Evolutionary conservation across 1,284 basidiomycete species (phyloP).

Genomic region (Ceratobasidium sp.): DNA sequence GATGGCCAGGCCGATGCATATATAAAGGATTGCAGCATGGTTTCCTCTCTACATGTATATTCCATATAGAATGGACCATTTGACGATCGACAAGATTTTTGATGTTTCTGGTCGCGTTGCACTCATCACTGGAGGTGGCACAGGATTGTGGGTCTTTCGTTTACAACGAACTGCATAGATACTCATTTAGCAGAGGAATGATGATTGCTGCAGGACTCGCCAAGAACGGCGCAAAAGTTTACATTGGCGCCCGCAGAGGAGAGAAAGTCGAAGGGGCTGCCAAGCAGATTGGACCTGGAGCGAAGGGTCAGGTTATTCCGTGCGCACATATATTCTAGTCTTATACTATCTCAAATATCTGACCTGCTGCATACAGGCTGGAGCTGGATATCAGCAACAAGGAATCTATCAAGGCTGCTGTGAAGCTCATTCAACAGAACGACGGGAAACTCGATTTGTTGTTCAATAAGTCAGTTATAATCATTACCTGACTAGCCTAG

Average conservation of each 20-base stretch:
- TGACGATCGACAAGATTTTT: neutral
- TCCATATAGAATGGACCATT: neutral
- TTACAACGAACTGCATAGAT: neutral
- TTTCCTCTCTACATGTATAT: no score
- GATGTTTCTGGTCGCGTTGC: constrained; percentile 24
- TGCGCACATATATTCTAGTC: constrained; percentile 54
- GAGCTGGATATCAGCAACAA: constrained; percentile 74
- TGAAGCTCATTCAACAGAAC: constrained; percentile 58
- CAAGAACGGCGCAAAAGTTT: constrained; percentile 81
- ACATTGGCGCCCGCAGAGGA: constrained; percentile 72
- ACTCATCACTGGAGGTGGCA: constrained; percentile 36
- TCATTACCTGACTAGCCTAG: no score
- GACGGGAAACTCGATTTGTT: constrained; percentile 79
- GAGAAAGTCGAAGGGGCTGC: constrained; percentile 66
- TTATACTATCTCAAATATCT: no score
- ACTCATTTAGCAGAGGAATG: constrained; percentile 52
- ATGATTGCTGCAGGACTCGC: constrained; percentile 79
- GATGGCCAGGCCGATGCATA: no score
- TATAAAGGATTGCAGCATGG: no score
- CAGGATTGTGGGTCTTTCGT: constrained; percentile 33
- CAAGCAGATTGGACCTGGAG: constrained; percentile 42
- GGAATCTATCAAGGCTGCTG: constrained; percentile 65
- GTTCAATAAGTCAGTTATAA: constrained; percentile 80
- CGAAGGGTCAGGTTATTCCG: constrained; percentile 60
- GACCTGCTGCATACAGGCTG: constrained; percentile 54